Evolutionary conservation across 2,329 filamentous ascomycete species (phyloP), one percentile per base, ranked within the genome.

Genomic region (Exophiala bonariae): DNA sequence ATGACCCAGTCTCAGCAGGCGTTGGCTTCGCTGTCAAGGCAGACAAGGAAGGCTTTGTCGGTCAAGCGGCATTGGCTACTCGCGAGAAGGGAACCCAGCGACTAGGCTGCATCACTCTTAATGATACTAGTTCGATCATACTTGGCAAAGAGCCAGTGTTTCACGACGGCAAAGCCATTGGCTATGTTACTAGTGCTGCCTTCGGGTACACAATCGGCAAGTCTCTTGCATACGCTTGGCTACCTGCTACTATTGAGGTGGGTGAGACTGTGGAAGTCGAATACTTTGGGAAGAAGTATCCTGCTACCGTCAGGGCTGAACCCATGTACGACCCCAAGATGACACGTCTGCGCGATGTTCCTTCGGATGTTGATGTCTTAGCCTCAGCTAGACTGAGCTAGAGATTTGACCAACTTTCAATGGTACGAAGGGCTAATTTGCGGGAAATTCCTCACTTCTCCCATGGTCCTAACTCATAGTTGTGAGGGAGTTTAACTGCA

Each of bases 121-220:
- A 83, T 32, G 79, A 85, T 49, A 75, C 77, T 0, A 63, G 60
- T 3, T 83, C 80, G 0, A 67, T 83, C 53, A 71, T 83, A 0
- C 62, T 85, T 1, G 81, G 81, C 4, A 83, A 83, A 58, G 81
- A 85, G 59, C 81, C 82, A 0, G 78, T 85, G 0, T 82, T 75
- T 44, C 54, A 70, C 11, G 60, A 73, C 2, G 73, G 72, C 7
- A 63, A 72, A 44, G 54, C 73, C 0, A 68, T 67, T 1, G 81
- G 82, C 0, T 85, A 85, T 51, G 69, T 85, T 19, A 83, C 80
- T 2, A 83, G 72, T 41, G 75, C 81, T 1, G 79, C 77, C 0
- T 85, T 83, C 57, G 81, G 77, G 0, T 83, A 80, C 56, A 80
- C 76, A 0, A 60, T 84, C 8, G 64, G 78, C 19, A 81, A 77